phyloP scores from a whole-genome alignment of 1,139 yeast genomes.

The Taphrina populina region DNA sequence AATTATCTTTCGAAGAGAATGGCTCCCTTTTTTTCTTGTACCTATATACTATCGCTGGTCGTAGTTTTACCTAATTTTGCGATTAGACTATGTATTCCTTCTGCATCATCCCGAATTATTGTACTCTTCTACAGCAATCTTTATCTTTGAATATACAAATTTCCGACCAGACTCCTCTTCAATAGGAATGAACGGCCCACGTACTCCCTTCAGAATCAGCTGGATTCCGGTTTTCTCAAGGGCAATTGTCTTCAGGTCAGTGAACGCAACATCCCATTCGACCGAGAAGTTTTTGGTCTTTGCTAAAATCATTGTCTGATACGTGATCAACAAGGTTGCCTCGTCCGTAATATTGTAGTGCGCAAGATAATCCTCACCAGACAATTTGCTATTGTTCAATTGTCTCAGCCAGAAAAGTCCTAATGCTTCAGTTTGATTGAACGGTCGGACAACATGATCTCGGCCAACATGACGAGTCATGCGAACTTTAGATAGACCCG shows the following conservation, averaged over 20 bases:
- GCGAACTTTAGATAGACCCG: slow-evolving; percentile 74
- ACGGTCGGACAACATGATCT: slow-evolving; percentile 71
- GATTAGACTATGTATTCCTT: background rate
- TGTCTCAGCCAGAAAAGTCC: slow-evolving; percentile 92
- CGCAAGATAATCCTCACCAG: slow-evolving; percentile 74
- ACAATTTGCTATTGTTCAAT: slow-evolving; percentile 74
- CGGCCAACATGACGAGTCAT: slow-evolving; percentile 72
- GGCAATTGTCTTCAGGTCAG: slow-evolving; percentile 64
- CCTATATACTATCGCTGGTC: no score
- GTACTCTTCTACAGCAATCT: slow-evolving; percentile 57
- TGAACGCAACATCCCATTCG: slow-evolving; percentile 66
- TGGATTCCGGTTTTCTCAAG: slow-evolving; percentile 79
- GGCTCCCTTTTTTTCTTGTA: no score
- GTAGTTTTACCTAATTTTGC: background rate
- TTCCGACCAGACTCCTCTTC: slow-evolving; percentile 64
- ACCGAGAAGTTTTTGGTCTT: slow-evolving; percentile 60
- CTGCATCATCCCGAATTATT: slow-evolving; percentile 16
- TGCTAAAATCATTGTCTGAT: slow-evolving; percentile 66
- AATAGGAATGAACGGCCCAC: slow-evolving; percentile 78
- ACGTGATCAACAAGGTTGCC: slow-evolving; percentile 72
- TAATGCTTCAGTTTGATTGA: slow-evolving; percentile 78
- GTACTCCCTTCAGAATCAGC: slow-evolving; percentile 59
- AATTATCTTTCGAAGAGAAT: no score
- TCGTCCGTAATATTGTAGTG: slow-evolving; percentile 77
- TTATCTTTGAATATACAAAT: slow-evolving; percentile 70